Base-by-base conservation (phyloP, 2,329 filamentous ascomycete species). In the Sporothrix globosa region DNA sequence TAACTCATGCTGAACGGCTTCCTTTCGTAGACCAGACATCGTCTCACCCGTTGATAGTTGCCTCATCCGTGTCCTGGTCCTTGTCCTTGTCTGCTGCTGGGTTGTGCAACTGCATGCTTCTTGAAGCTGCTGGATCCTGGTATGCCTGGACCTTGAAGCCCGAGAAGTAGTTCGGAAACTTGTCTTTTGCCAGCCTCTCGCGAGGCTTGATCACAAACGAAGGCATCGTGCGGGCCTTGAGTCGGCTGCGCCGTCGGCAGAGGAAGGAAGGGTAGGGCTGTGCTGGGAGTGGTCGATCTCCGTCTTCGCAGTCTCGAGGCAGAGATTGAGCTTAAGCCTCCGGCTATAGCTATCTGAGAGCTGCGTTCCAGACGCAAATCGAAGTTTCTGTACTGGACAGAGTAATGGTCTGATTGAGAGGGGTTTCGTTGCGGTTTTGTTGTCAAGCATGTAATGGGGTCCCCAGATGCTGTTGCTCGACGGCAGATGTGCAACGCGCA, bases 61-160 rank as follows among this genome's bases (percentile, higher is more conserved):
- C 9, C 3, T 68, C 68, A 1, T 50, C 73, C 68, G 67, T 68
- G 13, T 70, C 67, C 34, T 46, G 50, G 1, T 44, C 73, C 70
- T 70, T 69, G 21, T 34, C 34, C 5, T 70, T 69, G 21, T 69
- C 56, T 11, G 41, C 60, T 11, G 52, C 6, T 54, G 69, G 24
- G 19, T 69, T 77, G 76, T 70, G 66, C 44, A 71, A 72, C 24
- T 69, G 19, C 39, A 73, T 52, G 0, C 63, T 61, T 17, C 81
- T 48, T 83, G 80, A 34, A 1, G 70, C 58, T 17, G 82, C 82
- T 2, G 86, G 85, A 75, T 92, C 90, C 73, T 85, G 84, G 80
- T 96, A 96, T 21, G 86, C 84, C 75, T 92, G 89, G 27, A 89
- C 91, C 78, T 91, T 91, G 58, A 92, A 83, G 44, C 83, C 85